Evolutionary conservation across 306 rosid genomes (phyloP).

Genomic region (Macrotyloma uniflorum): DNA sequence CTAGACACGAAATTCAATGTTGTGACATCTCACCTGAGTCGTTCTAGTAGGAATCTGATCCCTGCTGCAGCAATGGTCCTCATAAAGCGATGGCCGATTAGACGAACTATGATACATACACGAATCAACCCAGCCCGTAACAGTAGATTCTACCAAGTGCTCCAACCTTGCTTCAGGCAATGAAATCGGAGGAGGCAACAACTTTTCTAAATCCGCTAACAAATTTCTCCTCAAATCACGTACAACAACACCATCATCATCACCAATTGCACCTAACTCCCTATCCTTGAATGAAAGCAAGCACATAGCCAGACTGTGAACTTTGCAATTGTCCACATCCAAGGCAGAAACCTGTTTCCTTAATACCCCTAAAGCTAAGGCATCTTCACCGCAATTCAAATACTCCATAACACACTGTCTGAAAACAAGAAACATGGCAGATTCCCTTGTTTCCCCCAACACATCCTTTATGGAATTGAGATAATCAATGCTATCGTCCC

Average conservation of each 20-base stretch:
- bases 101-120: conserved; percentile 72
- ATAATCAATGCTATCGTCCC: conserved; percentile 60
- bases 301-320: conserved; percentile 63
- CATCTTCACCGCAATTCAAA: conserved; percentile 60
- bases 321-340: conserved; percentile 53
- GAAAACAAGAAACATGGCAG: conserved; percentile 69
- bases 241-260: conserved; percentile 20
- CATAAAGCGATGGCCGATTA: conserved; percentile 64
- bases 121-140: conserved; percentile 66
- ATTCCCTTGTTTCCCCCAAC: conserved; percentile 60
- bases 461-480: conserved; percentile 53
- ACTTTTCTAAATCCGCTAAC: conserved; percentile 63
- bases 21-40: conserved; percentile 65
- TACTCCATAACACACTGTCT: conserved; percentile 71
- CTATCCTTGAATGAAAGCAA: conserved; percentile 52
- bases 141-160: conserved; percentile 71
- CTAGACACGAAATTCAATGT: conserved; percentile 4
- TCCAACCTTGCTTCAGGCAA: conserved; percentile 75
- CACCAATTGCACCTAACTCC: conserved; percentile 46
- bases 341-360: conserved; percentile 59
- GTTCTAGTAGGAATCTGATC: conserved; percentile 79
- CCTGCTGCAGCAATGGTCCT: conserved; percentile 74
- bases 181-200: conserved; percentile 68
- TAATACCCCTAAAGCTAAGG: conserved; percentile 66
- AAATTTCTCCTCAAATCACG: conserved; percentile 53